Evolutionary conservation across 2,329 filamentous ascomycete genomes (phyloP), one percentile per base, ranked within the genome.

Genomic region (Amesomyces nigricolor): DNA sequence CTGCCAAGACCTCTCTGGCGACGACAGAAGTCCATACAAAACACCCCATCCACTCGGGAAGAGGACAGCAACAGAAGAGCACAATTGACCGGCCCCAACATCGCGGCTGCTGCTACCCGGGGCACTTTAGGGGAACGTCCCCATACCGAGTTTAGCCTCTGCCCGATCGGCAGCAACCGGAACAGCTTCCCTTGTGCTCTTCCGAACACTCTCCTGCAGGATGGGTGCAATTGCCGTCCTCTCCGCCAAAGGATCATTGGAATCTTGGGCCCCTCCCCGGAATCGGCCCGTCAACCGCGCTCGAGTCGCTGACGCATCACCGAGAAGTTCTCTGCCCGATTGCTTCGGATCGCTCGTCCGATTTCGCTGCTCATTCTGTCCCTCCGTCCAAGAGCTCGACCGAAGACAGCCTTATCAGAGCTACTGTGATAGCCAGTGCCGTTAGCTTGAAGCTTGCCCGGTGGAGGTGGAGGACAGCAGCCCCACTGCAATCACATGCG

Each of bases 201-300:
- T 38, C 43, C 47, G 42, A 32, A 42, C n/a, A 13, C 47, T 16
- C 17, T 13, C 29, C 49, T 35, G 22, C 53, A 35, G 40, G 26
- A 26, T 44, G 48, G 32, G 43, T 51, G 47, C 53, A 30, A 44
- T 14, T 51, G 37, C 42, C 47, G 43, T 35, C 44, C 42, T 40
- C 53, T 56, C 48, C 48, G 38, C 53, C 40, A 13, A 43, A 38
- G 37, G 39, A 56, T 48, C 29, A 32, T 17, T 51, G 38, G 11
- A 43, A 56, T 56, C 48, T 47, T 51, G 9, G 16, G 22, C 35
- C 43, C 37, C 35, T 29, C 39, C 47, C 56, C 56, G 56, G 52
- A 55, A 58, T 58, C 56, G 56, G 56, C 52, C 56, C 56, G 56
- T 29, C 8, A 26, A 10, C 11, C 38, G 49, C 37, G 42, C 26